phyloP scores from a whole-genome alignment of 495 filamentous ascomycete genomes.

The Rhypophila decipiens region DNA sequence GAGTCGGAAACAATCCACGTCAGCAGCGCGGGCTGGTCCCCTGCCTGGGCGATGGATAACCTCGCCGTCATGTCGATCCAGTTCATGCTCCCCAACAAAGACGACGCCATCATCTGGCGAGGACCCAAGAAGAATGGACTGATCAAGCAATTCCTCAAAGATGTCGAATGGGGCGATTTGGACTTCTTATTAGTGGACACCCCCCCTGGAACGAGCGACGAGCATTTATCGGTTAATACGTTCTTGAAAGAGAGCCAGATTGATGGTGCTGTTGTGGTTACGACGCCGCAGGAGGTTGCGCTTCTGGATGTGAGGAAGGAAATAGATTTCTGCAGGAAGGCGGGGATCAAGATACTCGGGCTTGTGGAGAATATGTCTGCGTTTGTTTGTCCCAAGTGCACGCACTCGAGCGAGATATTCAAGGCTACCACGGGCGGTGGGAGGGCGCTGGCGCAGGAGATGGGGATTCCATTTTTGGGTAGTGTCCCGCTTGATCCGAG shows the following conservation, averaged over 20 bases:
- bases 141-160: slow-evolving; percentile 95
- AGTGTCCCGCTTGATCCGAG: slow-evolving; percentile 89
- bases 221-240: slow-evolving; percentile 87
- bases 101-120: slow-evolving; percentile 94
- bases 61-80: slow-evolving; percentile 93
- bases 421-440: slow-evolving; percentile 87
- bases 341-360: slow-evolving; percentile 79
- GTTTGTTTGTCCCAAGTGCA: slow-evolving; percentile 90
- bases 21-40: slow-evolving; percentile 73
- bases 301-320: slow-evolving; percentile 92
- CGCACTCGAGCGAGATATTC: slow-evolving; percentile 77
- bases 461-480: slow-evolving; percentile 80
- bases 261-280: slow-evolving; percentile 87
- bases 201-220: slow-evolving; percentile 88
- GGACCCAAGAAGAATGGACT: slow-evolving; percentile 97
- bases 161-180: slow-evolving; percentile 94
- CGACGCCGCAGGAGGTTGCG: slow-evolving; percentile 92
- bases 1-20: slow-evolving; percentile 88
- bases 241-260: slow-evolving; percentile 83
- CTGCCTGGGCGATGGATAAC: slow-evolving; percentile 90
- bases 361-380: slow-evolving; percentile 97
- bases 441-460: slow-evolving; percentile 69
- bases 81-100: slow-evolving; percentile 89
- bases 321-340: slow-evolving; percentile 94
- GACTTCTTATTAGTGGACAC: slow-evolving; percentile 93